Percentiles rank a stretch among this genome's conserved stretches.
These are phyloP conservation scores for Penicillium corylophilum DNA, from an alignment of 2,329 filamentous ascomycete species.

Conservation along the genomic window DNA sequence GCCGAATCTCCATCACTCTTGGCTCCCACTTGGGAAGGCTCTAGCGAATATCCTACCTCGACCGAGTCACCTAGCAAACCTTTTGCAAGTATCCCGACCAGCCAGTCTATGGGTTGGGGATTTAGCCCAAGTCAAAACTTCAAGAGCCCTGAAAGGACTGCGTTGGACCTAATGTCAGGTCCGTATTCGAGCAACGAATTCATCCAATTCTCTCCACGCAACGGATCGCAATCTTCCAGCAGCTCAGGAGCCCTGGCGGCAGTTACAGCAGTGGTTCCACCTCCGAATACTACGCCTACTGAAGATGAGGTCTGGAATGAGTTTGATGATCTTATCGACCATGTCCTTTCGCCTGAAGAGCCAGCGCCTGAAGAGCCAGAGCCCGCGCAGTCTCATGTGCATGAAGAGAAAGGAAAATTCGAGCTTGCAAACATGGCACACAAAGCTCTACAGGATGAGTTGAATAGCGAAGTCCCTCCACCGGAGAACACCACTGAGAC, in stretches of 20 bases:
- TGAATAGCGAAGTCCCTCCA: constrained; percentile 23
- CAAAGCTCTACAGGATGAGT: constrained; percentile 37
- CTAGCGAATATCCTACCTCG: constrained; percentile 24
- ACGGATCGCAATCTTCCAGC: constrained; percentile 69
- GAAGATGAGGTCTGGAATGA: constrained; percentile 95
- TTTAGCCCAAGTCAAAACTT: constrained; percentile 34
- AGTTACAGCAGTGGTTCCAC: constrained; percentile 66
- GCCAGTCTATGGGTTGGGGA: constrained; percentile 23
- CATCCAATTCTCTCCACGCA: constrained; percentile 69
- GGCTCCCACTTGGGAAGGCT: constrained; percentile 26
- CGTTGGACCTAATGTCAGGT: constrained; percentile 35
- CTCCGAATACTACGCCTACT: constrained; percentile 59
- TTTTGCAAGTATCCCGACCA: constrained; percentile 24
- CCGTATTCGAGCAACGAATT: constrained; percentile 59
- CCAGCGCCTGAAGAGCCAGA: constrained; percentile 18
- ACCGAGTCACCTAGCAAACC: constrained; percentile 22
- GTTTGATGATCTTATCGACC: constrained; percentile 83
- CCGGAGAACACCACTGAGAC: constrained; percentile 19
- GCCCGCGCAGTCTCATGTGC: too few relatives aligned
- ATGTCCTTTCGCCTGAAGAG: constrained; percentile 55
- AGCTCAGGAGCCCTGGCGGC: constrained; percentile 62
- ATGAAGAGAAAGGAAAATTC: constrained; percentile 30
- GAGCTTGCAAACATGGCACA: constrained; percentile 40
- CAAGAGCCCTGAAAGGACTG: constrained; percentile 34
- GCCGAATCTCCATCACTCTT: constrained; percentile 45